Conservation (phyloP, 192 early-diverging fungal genomes). For the Linnemannia zychae region DNA sequence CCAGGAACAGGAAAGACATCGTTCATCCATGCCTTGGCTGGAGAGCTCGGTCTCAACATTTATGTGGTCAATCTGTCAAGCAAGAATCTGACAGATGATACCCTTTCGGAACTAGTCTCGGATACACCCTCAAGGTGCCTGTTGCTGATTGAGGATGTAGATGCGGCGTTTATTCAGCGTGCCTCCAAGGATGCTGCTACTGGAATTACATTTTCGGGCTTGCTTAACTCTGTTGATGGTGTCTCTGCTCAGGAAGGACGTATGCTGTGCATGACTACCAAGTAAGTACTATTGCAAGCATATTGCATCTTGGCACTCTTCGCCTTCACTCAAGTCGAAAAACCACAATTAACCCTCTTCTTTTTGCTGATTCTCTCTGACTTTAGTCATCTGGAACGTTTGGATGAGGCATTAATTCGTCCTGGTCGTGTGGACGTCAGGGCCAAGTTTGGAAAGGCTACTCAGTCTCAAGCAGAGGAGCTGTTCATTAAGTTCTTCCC, state of each 20-base stretch:
- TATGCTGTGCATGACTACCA: constrained; percentile 84
- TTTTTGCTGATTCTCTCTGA: not conserved
- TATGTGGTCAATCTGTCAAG: constrained; percentile 79
- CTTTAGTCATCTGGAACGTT: constrained; percentile 68
- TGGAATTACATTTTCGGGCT: constrained; percentile 68
- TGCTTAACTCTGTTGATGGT: constrained; percentile 85
- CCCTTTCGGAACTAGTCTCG: constrained; percentile 59
- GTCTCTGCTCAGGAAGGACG: constrained; percentile 78
- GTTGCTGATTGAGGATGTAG: constrained; percentile 80
- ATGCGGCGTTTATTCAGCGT: constrained; percentile 77
- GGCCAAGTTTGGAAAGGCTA: constrained; percentile 71
- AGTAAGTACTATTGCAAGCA: constrained; percentile 54
- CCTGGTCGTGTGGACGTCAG: constrained; percentile 80
- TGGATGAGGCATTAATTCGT: constrained; percentile 83
- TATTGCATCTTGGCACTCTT: not conserved
- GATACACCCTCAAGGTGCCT: constrained; percentile 71
- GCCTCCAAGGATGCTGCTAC: constrained; percentile 50
- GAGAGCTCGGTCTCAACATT: constrained; percentile 80
- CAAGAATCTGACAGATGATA: constrained; percentile 75
- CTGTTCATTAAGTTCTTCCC: constrained; percentile 81
- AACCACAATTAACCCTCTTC: not conserved
- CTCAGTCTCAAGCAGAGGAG: constrained; percentile 66
- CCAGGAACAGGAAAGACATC: constrained; percentile 83
- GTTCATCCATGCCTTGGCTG: constrained; percentile 78
- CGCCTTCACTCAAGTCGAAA: not conserved